Percentiles rank a stretch among this genome's conserved stretches.
These are phyloP conservation scores for Globisporangium ultimum DNA, from an alignment of 352 stramenopile genomes.

Conservation along the genomic window DNA sequence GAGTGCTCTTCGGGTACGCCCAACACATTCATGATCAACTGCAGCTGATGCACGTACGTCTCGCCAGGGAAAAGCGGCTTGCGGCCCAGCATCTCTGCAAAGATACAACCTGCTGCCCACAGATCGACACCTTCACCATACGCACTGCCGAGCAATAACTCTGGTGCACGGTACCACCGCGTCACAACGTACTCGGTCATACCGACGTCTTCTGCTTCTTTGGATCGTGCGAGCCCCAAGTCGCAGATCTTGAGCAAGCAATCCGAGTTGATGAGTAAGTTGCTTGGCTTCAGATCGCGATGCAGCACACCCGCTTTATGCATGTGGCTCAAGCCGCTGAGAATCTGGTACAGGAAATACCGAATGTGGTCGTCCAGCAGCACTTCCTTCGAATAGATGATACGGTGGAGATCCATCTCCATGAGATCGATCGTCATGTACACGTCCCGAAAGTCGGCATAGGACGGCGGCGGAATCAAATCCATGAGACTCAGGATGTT, in stretches of 20 bases:
- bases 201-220: conserved; percentile 81
- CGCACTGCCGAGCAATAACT: conserved; percentile 80
- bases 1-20: conserved; percentile 84
- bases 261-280: conserved; percentile 90
- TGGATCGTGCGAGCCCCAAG: conserved; percentile 90
- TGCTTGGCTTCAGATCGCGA: conserved; percentile 85
- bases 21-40: conserved; percentile 89
- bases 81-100: conserved; percentile 84
- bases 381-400: conserved; percentile 92
- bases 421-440: conserved; percentile 92
- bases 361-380: conserved; percentile 92
- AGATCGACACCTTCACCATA: conserved; percentile 84
- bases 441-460: conserved; percentile 84
- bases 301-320: conserved; percentile 82
- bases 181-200: conserved; percentile 92
- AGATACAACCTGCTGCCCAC: conserved; percentile 86
- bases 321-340: conserved; percentile 87
- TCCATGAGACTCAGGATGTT: conserved; percentile 85
- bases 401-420: conserved; percentile 91
- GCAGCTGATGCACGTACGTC: conserved; percentile 85
- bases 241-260: conserved; percentile 97
- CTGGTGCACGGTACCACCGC: conserved; percentile 84
- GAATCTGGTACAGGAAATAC: conserved; percentile 92
- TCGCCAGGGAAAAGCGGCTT: conserved; percentile 85
- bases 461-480: conserved; percentile 79